phyloP scores from a whole-genome alignment of 2,329 filamentous ascomycete genomes.

The Byssochlamys sp. region DNA sequence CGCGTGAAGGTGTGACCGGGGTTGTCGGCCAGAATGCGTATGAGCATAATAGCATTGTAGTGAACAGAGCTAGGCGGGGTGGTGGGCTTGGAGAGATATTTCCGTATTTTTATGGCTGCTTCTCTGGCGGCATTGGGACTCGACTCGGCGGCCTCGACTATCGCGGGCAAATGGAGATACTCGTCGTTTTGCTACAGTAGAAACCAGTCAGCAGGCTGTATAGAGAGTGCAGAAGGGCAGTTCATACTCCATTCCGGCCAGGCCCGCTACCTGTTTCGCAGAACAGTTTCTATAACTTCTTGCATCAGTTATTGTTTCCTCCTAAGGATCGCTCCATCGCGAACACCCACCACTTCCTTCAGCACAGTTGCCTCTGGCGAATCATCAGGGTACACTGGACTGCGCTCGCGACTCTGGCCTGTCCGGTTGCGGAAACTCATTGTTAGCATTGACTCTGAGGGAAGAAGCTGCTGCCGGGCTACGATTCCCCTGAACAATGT shows the following conservation, averaged over 20 bases:
- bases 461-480: background rate
- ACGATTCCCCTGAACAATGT: background rate
- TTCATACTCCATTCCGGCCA: slow-evolving; percentile 42
- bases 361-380: slow-evolving; percentile 31
- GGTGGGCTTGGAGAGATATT: slow-evolving; percentile 68
- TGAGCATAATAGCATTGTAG: slow-evolving; percentile 93
- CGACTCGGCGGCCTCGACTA: slow-evolving; percentile 90
- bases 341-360: slow-evolving; percentile 32
- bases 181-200: slow-evolving; percentile 55
- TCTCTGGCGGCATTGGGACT: slow-evolving; percentile 76
- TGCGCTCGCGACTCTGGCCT: slow-evolving; percentile 9
- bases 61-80: slow-evolving; percentile 59
- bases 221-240: background rate
- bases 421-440: background rate
- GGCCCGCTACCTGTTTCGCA: slow-evolving; percentile 61
- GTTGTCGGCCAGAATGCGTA: slow-evolving; percentile 85
- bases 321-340: background rate
- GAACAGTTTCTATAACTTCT: slow-evolving; percentile 55
- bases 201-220: background rate
- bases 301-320: slow-evolving; percentile 1
- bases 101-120: slow-evolving; percentile 70
- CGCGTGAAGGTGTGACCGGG: slow-evolving; percentile 84
- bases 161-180: slow-evolving; percentile 80
- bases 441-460: background rate
- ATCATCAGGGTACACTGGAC: slow-evolving; percentile 21